Evolutionary conservation across 1,284 basidiomycete genomes (phyloP), one percentile per base, ranked within the genome.

Genomic region (Marasmius sp.): DNA sequence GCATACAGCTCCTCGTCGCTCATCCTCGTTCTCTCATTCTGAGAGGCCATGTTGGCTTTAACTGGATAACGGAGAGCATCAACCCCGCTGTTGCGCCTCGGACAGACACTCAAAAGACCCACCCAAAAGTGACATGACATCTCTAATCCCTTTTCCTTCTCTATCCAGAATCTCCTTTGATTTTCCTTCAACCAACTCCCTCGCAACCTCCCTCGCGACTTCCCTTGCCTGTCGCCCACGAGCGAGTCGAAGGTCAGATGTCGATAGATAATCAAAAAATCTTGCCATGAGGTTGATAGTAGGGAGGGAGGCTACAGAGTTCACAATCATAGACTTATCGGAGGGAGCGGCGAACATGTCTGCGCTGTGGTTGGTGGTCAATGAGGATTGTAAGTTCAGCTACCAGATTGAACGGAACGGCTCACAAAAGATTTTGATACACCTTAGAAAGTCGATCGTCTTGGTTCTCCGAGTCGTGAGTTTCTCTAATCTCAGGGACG

Each of bases 71-170:
- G 45, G 45, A 47, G 45, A n/a, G 16, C 16, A 47, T 11, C 7
- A 54, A 10, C 6, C 5, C 38, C 12, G 9, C n/a, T 11, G 16
- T 11, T 10, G n/a, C 7, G 14, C 3, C 1, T 33, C 11, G 7
- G n/a, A 18, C 14, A 14, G n/a, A 37, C 5, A 12, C 37, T 33
- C n/a, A n/a, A 59, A 43, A 16, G 18, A 20, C n/a, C 27, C 8
- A 55, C 50, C 16, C 33, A 64, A 49, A 48, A 47, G 60, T 14
- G 36, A 64, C 62, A 64, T 64, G 11, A 64, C 45, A 49, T 64
- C 62, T 43, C 52, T 61, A 37, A 27, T 5, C 27, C 27, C 27
- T 5, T 61, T 61, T n/a, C 57, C 50, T 51, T 56, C 60, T 9
- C 51, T 51, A 55, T 64, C 56, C 4, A 55, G 18, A n/a, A 64